Evolutionary conservation across 768 basidiomycete species (phyloP).

Genomic region (Epithele typhae): DNA sequence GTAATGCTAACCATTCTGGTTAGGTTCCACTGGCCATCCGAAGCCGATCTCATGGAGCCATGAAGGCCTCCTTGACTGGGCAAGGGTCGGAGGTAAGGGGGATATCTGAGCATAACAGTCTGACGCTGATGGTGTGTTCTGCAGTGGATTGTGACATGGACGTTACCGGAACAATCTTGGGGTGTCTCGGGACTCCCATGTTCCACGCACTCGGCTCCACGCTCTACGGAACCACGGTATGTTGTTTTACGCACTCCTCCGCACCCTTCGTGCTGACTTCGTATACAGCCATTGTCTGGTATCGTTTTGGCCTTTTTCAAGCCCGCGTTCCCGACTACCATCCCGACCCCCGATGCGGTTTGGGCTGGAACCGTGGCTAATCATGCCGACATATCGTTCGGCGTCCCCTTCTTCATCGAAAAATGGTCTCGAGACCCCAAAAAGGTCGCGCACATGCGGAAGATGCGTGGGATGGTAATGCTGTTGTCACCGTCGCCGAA

Average conservation of each 20-base stretch:
- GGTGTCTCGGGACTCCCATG: constrained; percentile 14
- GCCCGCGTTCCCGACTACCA: constrained; percentile 19
- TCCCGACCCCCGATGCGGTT: constrained; percentile 19
- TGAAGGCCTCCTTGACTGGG: background rate
- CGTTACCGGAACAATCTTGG: constrained; percentile 5
- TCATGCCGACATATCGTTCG: constrained; percentile 6
- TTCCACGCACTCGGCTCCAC: constrained; percentile 10
- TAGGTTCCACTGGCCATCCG: constrained; percentile 19
- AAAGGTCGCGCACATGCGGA: constrained; percentile 12
- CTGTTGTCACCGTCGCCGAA: background rate
- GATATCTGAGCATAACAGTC: background rate
- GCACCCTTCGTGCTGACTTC: background rate
- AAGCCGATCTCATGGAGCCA: constrained; percentile 13
- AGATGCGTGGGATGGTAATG: constrained; percentile 7
- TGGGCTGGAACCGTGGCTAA: constrained; percentile 6
- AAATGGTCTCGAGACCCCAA: constrained; percentile 18
- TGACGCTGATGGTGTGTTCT: background rate
- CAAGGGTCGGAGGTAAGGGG: background rate
- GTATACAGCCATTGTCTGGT: constrained; percentile 8
- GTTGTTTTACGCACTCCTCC: too few relatives aligned
- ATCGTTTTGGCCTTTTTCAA: constrained; percentile 19
- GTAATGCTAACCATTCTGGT: background rate
- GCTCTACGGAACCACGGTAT: constrained; percentile 3
- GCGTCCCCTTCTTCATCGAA: constrained; percentile 17
- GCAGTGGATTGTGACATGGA: constrained; percentile 3